phyloP scores from a whole-genome alignment of 2,329 filamentous ascomycete species.

The Lasiodiplodia sp. region DNA sequence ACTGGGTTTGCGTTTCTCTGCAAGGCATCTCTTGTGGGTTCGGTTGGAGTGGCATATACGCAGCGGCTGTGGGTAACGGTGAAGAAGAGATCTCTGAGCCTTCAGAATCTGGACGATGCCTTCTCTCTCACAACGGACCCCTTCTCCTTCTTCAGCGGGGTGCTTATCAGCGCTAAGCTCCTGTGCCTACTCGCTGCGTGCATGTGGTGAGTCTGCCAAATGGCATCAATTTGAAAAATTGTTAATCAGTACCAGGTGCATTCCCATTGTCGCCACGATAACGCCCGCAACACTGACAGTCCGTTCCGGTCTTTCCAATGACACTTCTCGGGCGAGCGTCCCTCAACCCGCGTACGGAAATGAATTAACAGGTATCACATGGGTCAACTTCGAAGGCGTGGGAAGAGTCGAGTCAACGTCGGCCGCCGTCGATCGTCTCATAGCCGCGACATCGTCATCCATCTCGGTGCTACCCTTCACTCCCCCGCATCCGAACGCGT shows the following conservation, averaged over 20 bases:
- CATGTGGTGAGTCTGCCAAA: background rate
- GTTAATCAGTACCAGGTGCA: background rate
- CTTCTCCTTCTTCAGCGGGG: constrained; percentile 9
- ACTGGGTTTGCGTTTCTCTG: constrained; percentile 4
- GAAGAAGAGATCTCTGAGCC: background rate
- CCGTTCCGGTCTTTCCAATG: background rate
- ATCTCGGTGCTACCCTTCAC: background rate
- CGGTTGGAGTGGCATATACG: constrained; percentile 10
- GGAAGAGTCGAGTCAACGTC: background rate
- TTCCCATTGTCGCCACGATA: constrained; percentile 8
- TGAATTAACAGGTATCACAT: background rate
- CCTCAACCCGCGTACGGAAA: background rate
- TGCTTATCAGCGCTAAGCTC: background rate
- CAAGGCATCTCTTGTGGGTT: background rate
- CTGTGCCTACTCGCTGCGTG: constrained; percentile 2
- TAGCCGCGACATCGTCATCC: background rate
- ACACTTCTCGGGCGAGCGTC: background rate
- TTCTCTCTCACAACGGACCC: constrained; percentile 12
- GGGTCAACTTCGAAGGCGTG: constrained; percentile 7
- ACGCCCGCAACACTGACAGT: constrained; percentile 11
- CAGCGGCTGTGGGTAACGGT: constrained; percentile 12
- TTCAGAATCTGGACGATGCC: constrained; percentile 5
- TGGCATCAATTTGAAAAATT: background rate
- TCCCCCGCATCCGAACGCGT: background rate
- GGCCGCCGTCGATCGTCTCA: constrained; percentile 1